Base-by-base conservation (phyloP, 768 basidiomycete species). In the Leccinum variicolor region DNA sequence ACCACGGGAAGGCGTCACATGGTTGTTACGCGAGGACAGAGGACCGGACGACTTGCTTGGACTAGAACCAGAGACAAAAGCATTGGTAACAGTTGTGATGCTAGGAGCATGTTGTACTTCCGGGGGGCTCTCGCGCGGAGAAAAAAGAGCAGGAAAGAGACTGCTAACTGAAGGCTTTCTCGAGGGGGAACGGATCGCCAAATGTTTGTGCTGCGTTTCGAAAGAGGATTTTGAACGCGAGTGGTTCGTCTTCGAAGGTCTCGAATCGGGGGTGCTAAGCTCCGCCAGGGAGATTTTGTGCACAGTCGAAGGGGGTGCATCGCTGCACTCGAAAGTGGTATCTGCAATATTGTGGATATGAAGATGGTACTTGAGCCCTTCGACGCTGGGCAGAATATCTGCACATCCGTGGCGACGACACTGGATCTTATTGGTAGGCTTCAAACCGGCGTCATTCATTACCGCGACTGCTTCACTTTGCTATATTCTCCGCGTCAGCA, bases 271-370 rank as follows among this genome's bases (percentile, higher is more conserved):
- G 3, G 34, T 50, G 46, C 45, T 39, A 29, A 41, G 58, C 13
- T 56, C 55, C 6, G 34, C 45, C 29, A 58, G 23, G 9, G 50
- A 56, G 28, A 43, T 34, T 34, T 53, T 53, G 31, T 23, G 34
- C 2, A 50, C 23, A 51, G 33, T 1, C n/a, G 46, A 50, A 46
- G 43, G 7, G 4, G 31, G 10, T 26, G n/a, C 1, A 52, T 49
- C 26, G 13, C 19, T n/a, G 29, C 31, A 17, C 53, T 14, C 21
- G 15, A 36, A 5, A 31, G 48, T 39, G 7, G 11, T 26, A 53
- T 81, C 79, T 31, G 76, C 72, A 31, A 84, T 77, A 60, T 82
- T 79, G 66, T 84, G 84, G 50, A 84, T 80, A 61, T 84, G 81
- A 21, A 84, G 67, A 62, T 84, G 83, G 63, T 74, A 81, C 62